Evolutionary conservation across 352 stramenopile genomes (phyloP).

Genomic region (Pseudoperonospora humuli): DNA sequence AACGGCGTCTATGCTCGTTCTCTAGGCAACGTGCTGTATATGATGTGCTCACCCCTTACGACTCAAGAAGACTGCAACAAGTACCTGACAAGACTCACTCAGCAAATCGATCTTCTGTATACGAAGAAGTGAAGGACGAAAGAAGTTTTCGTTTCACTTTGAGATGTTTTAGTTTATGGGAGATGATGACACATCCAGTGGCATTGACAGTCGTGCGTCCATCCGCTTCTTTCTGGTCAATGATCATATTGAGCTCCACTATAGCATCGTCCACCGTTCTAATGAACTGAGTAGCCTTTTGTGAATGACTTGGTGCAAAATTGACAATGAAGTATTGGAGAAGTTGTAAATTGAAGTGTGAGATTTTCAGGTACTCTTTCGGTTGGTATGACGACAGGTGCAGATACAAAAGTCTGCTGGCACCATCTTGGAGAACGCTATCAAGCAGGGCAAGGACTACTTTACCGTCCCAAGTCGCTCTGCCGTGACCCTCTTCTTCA

Average conservation of each 20-base stretch:
- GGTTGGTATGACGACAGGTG: no score
- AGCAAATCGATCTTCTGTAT: conserved; percentile 39
- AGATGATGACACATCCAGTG: conserved; percentile 29
- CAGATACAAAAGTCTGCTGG: no score
- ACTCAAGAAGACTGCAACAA: conserved; percentile 50
- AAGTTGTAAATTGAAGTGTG: no score
- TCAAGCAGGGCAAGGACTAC: no score
- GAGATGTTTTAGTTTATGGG: neutral
- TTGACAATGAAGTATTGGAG: no score
- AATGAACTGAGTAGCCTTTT: conserved; percentile 79
- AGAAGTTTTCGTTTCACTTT: neutral
- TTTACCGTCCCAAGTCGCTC: no score
- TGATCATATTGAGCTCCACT: conserved; percentile 51
- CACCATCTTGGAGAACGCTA: no score
- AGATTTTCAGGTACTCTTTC: no score
- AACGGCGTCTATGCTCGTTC: conserved; percentile 72
- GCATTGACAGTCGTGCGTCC: conserved; percentile 9
- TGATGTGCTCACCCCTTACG: conserved; percentile 81
- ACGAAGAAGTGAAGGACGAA: conserved; percentile 18
- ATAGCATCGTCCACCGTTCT: conserved; percentile 47
- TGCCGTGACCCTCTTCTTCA: no score
- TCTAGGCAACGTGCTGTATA: conserved; percentile 77
- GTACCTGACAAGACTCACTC: conserved; percentile 42
- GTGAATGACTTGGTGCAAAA: no score
- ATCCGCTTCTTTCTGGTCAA: conserved; percentile 49